phyloP scores from a whole-genome alignment of 352 stramenopile species.

The Phytopythium delawarense region DNA sequence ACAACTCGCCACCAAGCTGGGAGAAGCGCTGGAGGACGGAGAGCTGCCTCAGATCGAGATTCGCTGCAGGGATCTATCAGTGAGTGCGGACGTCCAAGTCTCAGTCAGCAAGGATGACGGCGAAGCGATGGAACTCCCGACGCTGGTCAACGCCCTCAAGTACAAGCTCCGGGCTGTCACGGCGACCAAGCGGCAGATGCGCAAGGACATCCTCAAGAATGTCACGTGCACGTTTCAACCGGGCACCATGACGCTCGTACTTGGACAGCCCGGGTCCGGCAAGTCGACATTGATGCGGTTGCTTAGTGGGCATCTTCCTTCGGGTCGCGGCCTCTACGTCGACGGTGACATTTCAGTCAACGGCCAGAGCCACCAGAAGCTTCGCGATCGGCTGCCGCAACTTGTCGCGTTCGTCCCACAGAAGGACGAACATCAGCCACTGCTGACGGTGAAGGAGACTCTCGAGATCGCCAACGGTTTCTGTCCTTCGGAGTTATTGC shows the following conservation, averaged over 20 bases:
- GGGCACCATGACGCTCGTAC: not conserved
- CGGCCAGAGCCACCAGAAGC: not conserved
- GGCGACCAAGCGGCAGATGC: constrained; percentile 1
- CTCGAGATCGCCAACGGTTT: constrained; percentile 13
- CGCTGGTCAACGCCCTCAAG: constrained; percentile 5
- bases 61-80: constrained; percentile 16
- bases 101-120: not conserved
- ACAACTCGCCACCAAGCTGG: constrained; percentile 15
- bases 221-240: not conserved
- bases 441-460: constrained; percentile 22
- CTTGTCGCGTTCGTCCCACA: constrained; percentile 16
- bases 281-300: constrained; percentile 20
- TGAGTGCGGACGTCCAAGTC: constrained; percentile 10
- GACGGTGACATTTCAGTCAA: constrained; percentile 16
- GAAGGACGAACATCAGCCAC: constrained; percentile 15
- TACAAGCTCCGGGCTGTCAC: not conserved
- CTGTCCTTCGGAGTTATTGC: not conserved
- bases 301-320: constrained; percentile 12
- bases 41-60: constrained; percentile 21
- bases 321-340: not conserved
- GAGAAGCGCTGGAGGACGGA: constrained; percentile 7
- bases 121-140: constrained; percentile 10
- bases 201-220: constrained; percentile 3
- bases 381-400: constrained; percentile 11
- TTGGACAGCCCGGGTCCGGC: constrained; percentile 14